Evolutionary conservation across 148 eudicot genomes (phyloP).

Genomic region (Nyssa sinensis): DNA sequence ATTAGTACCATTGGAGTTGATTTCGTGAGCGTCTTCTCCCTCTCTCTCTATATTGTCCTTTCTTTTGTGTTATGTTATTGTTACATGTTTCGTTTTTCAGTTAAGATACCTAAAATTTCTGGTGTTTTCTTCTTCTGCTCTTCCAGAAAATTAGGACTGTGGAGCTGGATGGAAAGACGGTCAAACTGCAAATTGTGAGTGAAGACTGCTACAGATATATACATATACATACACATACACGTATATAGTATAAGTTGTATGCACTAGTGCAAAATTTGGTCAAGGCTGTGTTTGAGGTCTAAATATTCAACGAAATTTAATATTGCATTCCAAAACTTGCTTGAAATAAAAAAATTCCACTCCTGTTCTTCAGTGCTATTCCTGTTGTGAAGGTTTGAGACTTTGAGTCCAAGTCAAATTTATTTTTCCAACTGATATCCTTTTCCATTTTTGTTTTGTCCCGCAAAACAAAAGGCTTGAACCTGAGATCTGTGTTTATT

Average conservation of each 20-base stretch:
- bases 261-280: not conserved
- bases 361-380: too few species aligned
- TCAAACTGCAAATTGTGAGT: conserved; percentile 92
- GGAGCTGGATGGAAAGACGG: conserved; percentile 84
- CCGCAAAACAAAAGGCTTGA: conserved; percentile 3
- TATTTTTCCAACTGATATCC: not conserved
- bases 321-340: not conserved
- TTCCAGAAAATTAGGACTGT: conserved; percentile 87
- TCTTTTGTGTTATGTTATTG: not conserved
- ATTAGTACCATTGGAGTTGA: conserved; percentile 93
- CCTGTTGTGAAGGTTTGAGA: too few species aligned
- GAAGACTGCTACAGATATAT: not conserved
- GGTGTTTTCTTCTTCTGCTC: conserved; percentile 14
- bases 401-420: too few species aligned
- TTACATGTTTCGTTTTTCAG: not conserved
- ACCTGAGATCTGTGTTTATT: not conserved
- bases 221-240: not conserved
- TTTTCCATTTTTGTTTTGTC: not conserved
- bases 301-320: not conserved
- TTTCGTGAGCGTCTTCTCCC: conserved; percentile 50
- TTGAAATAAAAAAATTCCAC: not conserved
- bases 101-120: not conserved
- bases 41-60: not conserved
- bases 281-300: not conserved
- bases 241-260: not conserved